Evolutionary conservation across 225 moss, liverwort and hornwort genomes (phyloP).

Genomic region (Neckera pumila): DNA sequence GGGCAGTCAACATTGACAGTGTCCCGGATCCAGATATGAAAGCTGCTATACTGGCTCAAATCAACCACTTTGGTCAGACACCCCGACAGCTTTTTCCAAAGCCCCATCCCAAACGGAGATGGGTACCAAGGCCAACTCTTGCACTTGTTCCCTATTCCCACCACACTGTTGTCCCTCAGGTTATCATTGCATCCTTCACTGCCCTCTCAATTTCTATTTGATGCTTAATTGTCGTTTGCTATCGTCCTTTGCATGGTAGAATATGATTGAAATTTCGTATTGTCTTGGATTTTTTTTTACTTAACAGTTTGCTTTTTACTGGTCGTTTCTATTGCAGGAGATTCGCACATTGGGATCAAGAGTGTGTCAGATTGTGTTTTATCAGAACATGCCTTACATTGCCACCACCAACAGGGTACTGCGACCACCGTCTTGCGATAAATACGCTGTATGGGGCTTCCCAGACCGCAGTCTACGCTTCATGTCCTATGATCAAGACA

Average conservation of each 20-base stretch:
- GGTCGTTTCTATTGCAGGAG: slow-evolving; percentile 31
- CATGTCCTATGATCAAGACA: slow-evolving; percentile 90
- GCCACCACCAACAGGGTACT: slow-evolving; percentile 63
- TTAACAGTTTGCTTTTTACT: background rate
- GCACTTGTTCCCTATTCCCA: slow-evolving; percentile 49
- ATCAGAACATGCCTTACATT: slow-evolving; percentile 69
- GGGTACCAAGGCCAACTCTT: slow-evolving; percentile 54
- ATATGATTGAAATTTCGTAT: background rate
- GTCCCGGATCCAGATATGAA: slow-evolving; percentile 89
- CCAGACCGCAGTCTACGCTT: slow-evolving; percentile 87
- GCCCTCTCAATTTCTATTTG: background rate
- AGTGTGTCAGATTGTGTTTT: slow-evolving; percentile 76
- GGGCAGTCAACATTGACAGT: slow-evolving; percentile 92
- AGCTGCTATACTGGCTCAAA: slow-evolving; percentile 93
- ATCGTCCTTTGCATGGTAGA: background rate
- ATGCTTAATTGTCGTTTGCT: background rate
- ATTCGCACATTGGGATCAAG: slow-evolving; percentile 63
- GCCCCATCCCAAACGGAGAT: slow-evolving; percentile 83
- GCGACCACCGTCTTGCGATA: slow-evolving; percentile 81
- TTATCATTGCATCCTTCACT: background rate
- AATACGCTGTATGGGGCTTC: slow-evolving; percentile 82
- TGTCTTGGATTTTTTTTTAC: background rate
- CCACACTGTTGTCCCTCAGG: slow-evolving; percentile 64
- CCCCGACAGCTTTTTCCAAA: slow-evolving; percentile 88
- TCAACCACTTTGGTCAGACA: slow-evolving; percentile 99